Evolutionary conservation across 2,329 filamentous ascomycete genomes (phyloP), one percentile per base, ranked within the genome.

Genomic region (Xenoacremonium recifei): DNA sequence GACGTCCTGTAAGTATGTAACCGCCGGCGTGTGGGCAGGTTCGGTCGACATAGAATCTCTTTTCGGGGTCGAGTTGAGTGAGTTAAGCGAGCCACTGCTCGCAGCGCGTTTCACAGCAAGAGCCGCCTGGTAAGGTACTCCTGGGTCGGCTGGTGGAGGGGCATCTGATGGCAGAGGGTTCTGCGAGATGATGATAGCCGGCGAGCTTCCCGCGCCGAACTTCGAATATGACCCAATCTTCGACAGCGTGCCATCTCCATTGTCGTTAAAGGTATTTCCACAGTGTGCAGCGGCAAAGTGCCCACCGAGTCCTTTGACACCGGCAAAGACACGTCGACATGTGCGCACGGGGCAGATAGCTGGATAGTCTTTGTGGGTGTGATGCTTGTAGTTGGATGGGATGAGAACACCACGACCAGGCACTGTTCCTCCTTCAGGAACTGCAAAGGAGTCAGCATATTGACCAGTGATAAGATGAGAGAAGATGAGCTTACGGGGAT

Each of bases 221-320:
- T 53, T 62, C 17, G 42, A 47, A 38, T 64, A 64, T 9, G 4
- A 41, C 9, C 52, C 52, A 3, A 67, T 30, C 9, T 58, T 45
- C 13, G 63, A 58, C 9, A 71, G 37, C 0, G 68, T 71, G 3
- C 69, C 69, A 9, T 71, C 69, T 3, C 53, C 51, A 20, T 71
- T 71, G 39, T 71, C 69, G 20, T 71, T 69, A 34, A 69, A 58
- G 7, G 39, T 63, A 40, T 25, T 40, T 23, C 45, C 41, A 19
- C 41, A 51, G 21, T 65, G 62, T 0, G 39, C 47, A 9, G 51
- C 56, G 18, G 39, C 33, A 34, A 60, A 62, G 35, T 64, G 61
- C 1, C 53, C 52, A 4, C 50, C 50, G 4, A 65, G 45, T 3
- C 52, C 36, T 2, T 34, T 44, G 3, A 64, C 37, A 2, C 12